Percentiles rank a stretch among this genome's conserved stretches.
These are phyloP conservation scores for Kodamaea fungicola DNA, from an alignment of 1,139 yeast genomes.

Conservation along the genomic window DNA sequence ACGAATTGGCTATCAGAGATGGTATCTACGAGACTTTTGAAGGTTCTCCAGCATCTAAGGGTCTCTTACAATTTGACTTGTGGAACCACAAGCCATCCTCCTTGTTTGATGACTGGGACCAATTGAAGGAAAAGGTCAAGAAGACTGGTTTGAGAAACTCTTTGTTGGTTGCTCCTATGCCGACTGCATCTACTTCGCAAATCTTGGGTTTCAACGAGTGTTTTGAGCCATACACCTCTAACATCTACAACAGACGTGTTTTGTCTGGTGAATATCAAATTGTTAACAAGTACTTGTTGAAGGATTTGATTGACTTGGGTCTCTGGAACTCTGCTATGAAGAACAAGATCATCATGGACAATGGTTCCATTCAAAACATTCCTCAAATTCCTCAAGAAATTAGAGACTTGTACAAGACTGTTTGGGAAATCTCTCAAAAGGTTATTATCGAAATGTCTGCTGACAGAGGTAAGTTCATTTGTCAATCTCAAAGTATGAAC, in stretches of 20 bases:
- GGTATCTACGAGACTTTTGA: constrained; percentile 48
- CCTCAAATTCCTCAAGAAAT: constrained; percentile 50
- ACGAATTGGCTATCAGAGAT: constrained; percentile 48
- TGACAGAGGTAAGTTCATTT: constrained; percentile 58
- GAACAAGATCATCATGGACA: constrained; percentile 48
- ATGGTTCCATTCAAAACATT: constrained; percentile 54
- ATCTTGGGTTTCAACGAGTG: constrained; percentile 60
- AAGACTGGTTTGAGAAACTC: constrained; percentile 55
- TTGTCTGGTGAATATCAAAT: constrained; percentile 61
- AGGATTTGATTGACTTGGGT: constrained; percentile 53
- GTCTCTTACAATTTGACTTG: constrained; percentile 52
- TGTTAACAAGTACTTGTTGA: constrained; percentile 53
- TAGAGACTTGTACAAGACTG: constrained; percentile 53
- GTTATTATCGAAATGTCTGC: constrained; percentile 58
- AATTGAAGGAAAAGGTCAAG: constrained; percentile 41
- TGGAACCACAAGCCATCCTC: constrained; percentile 59
- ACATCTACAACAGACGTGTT: constrained; percentile 57
- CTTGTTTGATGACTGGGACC: constrained; percentile 53
- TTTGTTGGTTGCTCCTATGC: constrained; percentile 63
- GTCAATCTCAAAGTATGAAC: constrained; percentile 60
- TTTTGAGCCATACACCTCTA: constrained; percentile 61
- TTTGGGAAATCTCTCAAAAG: constrained; percentile 60
- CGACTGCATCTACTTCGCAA: constrained; percentile 63
- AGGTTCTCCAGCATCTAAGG: constrained; percentile 61
- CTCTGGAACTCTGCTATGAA: constrained; percentile 54